These are phyloP conservation scores for Xenosphaeropsis pyriputrescens DNA, from an alignment of 2,329 filamentous ascomycete genomes.

Conservation along the genomic window DNA sequence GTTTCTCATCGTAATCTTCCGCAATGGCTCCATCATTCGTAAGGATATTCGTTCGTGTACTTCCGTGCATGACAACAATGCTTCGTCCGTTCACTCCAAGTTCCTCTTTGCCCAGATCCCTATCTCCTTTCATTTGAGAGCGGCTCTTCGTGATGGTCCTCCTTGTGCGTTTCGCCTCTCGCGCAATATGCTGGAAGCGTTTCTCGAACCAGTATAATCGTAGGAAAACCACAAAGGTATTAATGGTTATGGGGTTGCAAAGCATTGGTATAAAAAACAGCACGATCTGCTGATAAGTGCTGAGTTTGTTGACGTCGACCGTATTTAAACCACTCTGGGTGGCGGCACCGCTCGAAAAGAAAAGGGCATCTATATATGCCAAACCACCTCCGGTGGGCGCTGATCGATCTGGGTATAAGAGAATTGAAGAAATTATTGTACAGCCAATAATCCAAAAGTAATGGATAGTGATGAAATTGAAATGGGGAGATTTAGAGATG, in stretches of 20 bases:
- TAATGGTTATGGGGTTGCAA: constrained; percentile 72
- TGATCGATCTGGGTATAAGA: constrained; percentile 43
- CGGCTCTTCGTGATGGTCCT: constrained; percentile 40
- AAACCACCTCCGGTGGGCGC: constrained; percentile 31
- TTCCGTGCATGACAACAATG: constrained; percentile 51
- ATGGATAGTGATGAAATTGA: constrained; percentile 72
- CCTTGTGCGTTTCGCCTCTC: constrained; percentile 53
- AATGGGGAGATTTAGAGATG: constrained; percentile 45
- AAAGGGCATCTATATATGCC: constrained; percentile 73
- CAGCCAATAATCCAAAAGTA: constrained; percentile 73
- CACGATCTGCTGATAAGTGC: constrained; percentile 59
- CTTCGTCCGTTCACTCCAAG: constrained; percentile 47
- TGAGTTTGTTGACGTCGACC: constrained; percentile 49
- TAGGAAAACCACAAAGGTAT: constrained; percentile 78
- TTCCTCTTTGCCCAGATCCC: constrained; percentile 25
- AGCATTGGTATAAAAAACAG: constrained; percentile 59
- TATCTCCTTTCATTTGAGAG: constrained; percentile 27
- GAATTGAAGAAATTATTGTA: constrained; percentile 58
- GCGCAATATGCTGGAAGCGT: constrained; percentile 73
- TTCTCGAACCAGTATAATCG: constrained; percentile 98
- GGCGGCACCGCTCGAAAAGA: constrained; percentile 72
- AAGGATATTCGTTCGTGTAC: constrained; percentile 32
- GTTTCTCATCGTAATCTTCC: constrained; percentile 39
- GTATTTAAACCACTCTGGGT: constrained; percentile 93
- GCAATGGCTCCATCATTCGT: constrained; percentile 47